Evolutionary conservation across 83 land plant species (phyloP).

Genomic region (Thuja plicata): DNA sequence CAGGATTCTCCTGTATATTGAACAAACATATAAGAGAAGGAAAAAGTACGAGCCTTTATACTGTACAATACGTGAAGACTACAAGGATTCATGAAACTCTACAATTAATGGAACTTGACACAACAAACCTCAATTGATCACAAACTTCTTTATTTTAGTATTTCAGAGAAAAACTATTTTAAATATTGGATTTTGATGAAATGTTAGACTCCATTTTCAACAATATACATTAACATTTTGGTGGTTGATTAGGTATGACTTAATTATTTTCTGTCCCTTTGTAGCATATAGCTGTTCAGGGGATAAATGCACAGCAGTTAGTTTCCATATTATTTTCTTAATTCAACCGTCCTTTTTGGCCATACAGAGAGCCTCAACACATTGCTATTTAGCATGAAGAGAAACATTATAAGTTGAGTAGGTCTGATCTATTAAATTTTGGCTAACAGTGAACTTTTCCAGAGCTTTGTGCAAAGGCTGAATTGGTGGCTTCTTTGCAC

Average conservation of each 20-base stretch:
- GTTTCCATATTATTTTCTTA: background rate
- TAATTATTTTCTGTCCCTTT: background rate
- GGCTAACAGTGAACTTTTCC: background rate
- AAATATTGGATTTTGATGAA: background rate
- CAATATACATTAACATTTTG: background rate
- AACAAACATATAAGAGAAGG: background rate
- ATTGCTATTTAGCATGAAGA: background rate
- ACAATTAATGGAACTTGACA: background rate
- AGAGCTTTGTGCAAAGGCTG: background rate
- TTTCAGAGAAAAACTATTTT: background rate
- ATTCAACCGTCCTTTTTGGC: background rate
- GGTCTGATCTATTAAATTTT: background rate
- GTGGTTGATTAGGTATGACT: background rate
- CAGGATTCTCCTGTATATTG: background rate
- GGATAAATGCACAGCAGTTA: background rate
- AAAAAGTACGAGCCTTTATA: too few species aligned
- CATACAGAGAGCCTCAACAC: background rate
- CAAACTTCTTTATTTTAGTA: background rate
- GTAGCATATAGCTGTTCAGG: background rate
- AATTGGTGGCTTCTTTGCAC: background rate
- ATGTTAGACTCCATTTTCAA: background rate
- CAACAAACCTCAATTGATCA: background rate
- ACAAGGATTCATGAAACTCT: background rate
- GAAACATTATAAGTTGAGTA: background rate
- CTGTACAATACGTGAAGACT: too few species aligned